Conservation (phyloP, 139 green algal genomes). For the Picochlorum sp. region DNA sequence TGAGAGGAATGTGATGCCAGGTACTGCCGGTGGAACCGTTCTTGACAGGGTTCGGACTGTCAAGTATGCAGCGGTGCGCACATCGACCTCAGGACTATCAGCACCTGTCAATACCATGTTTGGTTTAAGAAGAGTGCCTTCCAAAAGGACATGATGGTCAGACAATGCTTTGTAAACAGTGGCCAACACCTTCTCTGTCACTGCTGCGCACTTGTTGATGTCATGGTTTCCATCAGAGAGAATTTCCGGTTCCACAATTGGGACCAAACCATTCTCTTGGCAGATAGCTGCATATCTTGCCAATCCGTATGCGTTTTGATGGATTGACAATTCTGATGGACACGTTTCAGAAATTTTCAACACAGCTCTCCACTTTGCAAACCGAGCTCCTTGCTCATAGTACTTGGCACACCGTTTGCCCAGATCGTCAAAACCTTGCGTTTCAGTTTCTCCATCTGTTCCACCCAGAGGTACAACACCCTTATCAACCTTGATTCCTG, state of each 20-base stretch:
- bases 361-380: slow-evolving; percentile 87
- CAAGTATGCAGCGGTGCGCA: slow-evolving; percentile 13
- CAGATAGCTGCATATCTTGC: slow-evolving; percentile 81
- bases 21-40: slow-evolving; percentile 66
- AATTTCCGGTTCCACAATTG: slow-evolving; percentile 92
- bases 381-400: slow-evolving; percentile 57
- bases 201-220: slow-evolving; percentile 52
- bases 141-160: slow-evolving; percentile 79
- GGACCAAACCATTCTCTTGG: slow-evolving; percentile 72
- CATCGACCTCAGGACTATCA: slow-evolving; percentile 4
- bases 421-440: slow-evolving; percentile 70
- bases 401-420: slow-evolving; percentile 29
- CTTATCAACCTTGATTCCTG: slow-evolving; percentile 43
- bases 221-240: slow-evolving; percentile 57
- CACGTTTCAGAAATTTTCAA: slow-evolving; percentile 51
- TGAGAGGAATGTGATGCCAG: slow-evolving; percentile 66
- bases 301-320: slow-evolving; percentile 82
- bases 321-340: slow-evolving; percentile 54
- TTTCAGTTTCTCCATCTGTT: slow-evolving; percentile 41
- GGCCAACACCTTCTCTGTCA: slow-evolving; percentile 32
- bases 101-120: slow-evolving; percentile 61
- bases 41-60: slow-evolving; percentile 65
- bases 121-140: slow-evolving; percentile 88
- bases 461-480: slow-evolving; percentile 47
- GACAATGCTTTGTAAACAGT: slow-evolving; percentile 57